Evolutionary conservation across 1,284 basidiomycete genomes (phyloP), one percentile per base, ranked within the genome.

Genomic region (Trichosporon asahii): DNA sequence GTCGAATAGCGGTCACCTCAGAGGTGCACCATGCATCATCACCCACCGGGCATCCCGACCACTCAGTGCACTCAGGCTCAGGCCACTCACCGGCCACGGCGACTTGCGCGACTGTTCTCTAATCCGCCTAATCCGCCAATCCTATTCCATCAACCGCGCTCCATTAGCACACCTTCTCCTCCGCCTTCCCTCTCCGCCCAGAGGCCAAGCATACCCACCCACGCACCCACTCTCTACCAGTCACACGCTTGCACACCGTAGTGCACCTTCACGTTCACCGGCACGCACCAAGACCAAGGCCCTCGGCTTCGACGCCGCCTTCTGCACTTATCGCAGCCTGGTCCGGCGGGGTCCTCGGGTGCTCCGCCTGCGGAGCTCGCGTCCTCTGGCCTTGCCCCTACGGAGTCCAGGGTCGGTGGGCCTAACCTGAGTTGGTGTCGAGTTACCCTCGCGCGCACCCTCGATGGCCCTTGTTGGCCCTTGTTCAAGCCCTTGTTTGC

Each of bases 391-490:
- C 57, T 61, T 14, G 27, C 27, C 57, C 57, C 57, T 61, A n/a
- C 55, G 23, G 18, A n/a, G 5, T 3, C 29, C 57, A 61, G 57
- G 57, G 57, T n/a, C 18, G 18, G 27, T 31, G 57, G 29, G 57
- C 57, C 57, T 61, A 61, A 61, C 57, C 57, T 61, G 57, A 61
- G 57, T 31, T 33, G 57, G 57, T 61, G 49, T 61, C 57, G 57
- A 61, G 29, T 31, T 61, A 61, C 57, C 57, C 57, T 61, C 29
- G 57, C 18, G 29, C 57, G 21, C 57, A 31, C 55, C 55, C 55
- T 60, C 29, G 27, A 14, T 18, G 55, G 55, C 57, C 57, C 57
- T 61, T 33, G 57, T 4, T 31, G 57, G 57, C 29, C 57, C 57
- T 61, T 53, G 27, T 31, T 33, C 15, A 9, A 33, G 57, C 57